Percentiles rank a stretch among this genome's conserved stretches.
phyloP scores from a whole-genome alignment of 345 rosid species.

The Salix koriyanagi region DNA sequence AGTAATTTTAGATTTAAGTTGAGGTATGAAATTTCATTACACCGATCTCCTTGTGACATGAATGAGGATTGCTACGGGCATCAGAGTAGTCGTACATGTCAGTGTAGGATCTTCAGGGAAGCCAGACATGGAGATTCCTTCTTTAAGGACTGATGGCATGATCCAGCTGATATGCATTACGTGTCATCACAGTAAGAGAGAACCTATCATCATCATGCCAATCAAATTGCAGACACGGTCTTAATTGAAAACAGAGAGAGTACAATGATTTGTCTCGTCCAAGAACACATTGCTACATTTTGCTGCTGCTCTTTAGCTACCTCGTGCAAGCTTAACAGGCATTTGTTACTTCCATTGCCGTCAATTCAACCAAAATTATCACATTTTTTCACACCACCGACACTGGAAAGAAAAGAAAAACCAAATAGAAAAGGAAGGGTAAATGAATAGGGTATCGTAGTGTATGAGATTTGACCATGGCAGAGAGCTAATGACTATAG shows the following conservation, averaged over 20 bases:
- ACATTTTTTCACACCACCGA: conserved; percentile 10
- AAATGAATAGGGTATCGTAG: conserved; percentile 15
- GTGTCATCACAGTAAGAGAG: background rate
- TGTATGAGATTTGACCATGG: conserved; percentile 22
- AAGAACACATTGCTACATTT: background rate
- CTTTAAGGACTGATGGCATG: background rate
- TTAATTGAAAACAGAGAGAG: background rate
- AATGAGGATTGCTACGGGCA: background rate
- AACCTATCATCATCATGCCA: background rate
- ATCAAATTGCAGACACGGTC: background rate
- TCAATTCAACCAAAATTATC: conserved; percentile 20
- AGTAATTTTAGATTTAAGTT: too few relatives aligned
- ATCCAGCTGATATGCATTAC: background rate
- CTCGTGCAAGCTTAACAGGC: background rate
- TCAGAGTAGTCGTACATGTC: background rate
- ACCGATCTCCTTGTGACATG: background rate
- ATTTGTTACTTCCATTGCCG: conserved; percentile 13
- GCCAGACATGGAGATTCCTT: background rate
- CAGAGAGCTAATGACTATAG: conserved; percentile 1
- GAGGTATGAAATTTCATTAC: too few relatives aligned
- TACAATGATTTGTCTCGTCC: background rate
- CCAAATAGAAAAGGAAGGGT: background rate
- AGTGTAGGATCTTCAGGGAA: background rate
- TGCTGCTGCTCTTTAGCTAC: too few relatives aligned
- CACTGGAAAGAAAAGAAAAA: background rate